Conservation (phyloP, 495 filamentous ascomycete genomes). For the Penicillium lividum region DNA sequence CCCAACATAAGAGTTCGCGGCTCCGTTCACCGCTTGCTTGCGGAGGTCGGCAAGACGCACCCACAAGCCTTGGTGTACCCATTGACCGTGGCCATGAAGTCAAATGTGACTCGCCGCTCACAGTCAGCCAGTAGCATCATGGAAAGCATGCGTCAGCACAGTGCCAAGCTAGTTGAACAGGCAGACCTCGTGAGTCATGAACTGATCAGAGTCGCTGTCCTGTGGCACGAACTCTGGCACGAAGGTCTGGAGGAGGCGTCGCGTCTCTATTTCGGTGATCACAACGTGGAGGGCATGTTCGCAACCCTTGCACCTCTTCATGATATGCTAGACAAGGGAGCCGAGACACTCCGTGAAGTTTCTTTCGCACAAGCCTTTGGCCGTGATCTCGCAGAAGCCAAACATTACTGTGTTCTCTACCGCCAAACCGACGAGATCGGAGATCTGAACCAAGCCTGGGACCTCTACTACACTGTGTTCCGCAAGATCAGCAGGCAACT, state of each 20-base stretch:
- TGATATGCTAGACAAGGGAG: slow-evolving; percentile 83
- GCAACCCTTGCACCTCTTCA: slow-evolving; percentile 85
- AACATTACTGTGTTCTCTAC: slow-evolving; percentile 94
- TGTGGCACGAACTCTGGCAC: slow-evolving; percentile 99
- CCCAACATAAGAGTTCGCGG: slow-evolving; percentile 81
- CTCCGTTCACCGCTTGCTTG: slow-evolving; percentile 85
- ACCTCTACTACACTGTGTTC: slow-evolving; percentile 97
- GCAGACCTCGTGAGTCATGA: slow-evolving; percentile 92
- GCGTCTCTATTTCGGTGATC: slow-evolving; percentile 87
- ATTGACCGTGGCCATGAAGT: slow-evolving; percentile 98
- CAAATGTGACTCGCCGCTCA: slow-evolving; percentile 73
- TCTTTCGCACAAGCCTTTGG: slow-evolving; percentile 98
- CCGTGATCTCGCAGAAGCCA: slow-evolving; percentile 88
- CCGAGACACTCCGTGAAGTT: slow-evolving; percentile 90
- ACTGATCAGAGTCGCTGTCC: slow-evolving; percentile 90
- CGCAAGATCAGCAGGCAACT: slow-evolving; percentile 92
- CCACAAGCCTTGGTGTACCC: slow-evolving; percentile 99
- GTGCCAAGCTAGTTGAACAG: slow-evolving; percentile 89
- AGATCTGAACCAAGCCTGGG: slow-evolving; percentile 97
- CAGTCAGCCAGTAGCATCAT: slow-evolving; percentile 88
- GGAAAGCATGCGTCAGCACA: slow-evolving; percentile 97
- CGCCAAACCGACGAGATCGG: slow-evolving; percentile 81
- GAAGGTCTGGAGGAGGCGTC: slow-evolving; percentile 98
- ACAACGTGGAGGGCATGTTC: slow-evolving; percentile 97
- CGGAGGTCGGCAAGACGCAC: slow-evolving; percentile 89